Evolutionary conservation across 2,329 filamentous ascomycete genomes (phyloP), one percentile per base, ranked within the genome.

Genomic region (Stagonosporopsis vannaccii): DNA sequence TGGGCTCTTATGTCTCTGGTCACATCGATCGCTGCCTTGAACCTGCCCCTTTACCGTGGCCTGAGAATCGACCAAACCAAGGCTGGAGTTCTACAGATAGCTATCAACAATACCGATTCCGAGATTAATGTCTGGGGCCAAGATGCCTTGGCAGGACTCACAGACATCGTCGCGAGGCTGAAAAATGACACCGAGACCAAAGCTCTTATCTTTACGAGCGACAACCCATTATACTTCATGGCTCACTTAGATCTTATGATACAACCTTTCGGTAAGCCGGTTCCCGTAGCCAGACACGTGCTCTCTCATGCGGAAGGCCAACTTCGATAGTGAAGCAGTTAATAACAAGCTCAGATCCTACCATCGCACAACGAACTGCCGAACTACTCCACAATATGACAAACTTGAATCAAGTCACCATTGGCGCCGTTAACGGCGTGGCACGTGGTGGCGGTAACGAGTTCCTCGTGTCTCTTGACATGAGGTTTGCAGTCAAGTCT

Each of bases 361-460:
- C 49, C 6, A 45, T 52, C 20, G 49, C 33, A 4, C 30, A 32
- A 15, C 49, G 42, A 20, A 52, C 49, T 6, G 51, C 26, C 19
- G 43, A 54, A 12, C 35, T 54, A 23, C 20, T 54, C 5, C 36
- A 54, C 28, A 53, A 54, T 20, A 47, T 54, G 20, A 47, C 51
- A 15, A 48, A 42, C 25, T 42, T 54, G 9, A 23, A 28, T 13
- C 51, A 54, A 36, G 51, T 47, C 19, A 54, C 33, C 19, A 54
- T 54, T 30, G 51, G 42, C 26, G 51, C 51, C 19, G 51, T 54
- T 5, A 42, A 54, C 12, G 43, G 51, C 19, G 26, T 40, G 25
- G 51, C 43, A 12, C 51, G 51, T 33, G 51, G 51, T 42, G 51
- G 15, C 12, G 51, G 51, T 13, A 54, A 54, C 35, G 51, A 54